These are phyloP conservation scores for Aspergillus phoenicis DNA, from an alignment of 2,329 filamentous ascomycete genomes.

Conservation along the genomic window DNA sequence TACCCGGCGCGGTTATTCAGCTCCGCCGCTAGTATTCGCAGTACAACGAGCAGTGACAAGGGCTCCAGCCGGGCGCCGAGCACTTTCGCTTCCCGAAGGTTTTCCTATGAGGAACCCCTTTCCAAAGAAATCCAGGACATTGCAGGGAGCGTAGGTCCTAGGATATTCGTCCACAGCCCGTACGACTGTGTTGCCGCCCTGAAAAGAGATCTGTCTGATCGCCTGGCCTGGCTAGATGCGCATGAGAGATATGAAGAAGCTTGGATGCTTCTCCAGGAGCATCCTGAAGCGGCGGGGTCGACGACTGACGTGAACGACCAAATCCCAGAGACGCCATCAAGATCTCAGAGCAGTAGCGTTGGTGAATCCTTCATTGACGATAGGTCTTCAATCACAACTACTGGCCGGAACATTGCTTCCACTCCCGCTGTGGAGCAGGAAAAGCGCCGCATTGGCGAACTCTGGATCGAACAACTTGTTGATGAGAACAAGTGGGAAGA, in stretches of 20 bases:
- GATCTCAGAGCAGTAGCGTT: constrained; percentile 50
- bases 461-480: constrained; percentile 88
- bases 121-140: constrained; percentile 51
- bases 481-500: constrained; percentile 71
- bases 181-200: constrained; percentile 95
- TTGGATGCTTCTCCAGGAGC: constrained; percentile 85
- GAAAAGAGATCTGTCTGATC: constrained; percentile 82
- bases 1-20: constrained; percentile 86
- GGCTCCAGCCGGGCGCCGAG: constrained; percentile 53
- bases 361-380: constrained; percentile 75
- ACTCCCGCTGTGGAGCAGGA: constrained; percentile 76
- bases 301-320: constrained; percentile 41
- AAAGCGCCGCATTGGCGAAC: constrained; percentile 85
- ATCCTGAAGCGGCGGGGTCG: constrained; percentile 68
- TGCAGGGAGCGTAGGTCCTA: constrained; percentile 60
- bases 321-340: constrained; percentile 34
- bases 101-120: constrained; percentile 41
- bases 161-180: constrained; percentile 94
- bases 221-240: constrained; percentile 81
- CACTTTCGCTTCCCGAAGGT: constrained; percentile 59
- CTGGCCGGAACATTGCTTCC: constrained; percentile 61
- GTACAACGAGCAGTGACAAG: constrained; percentile 59
- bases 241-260: constrained; percentile 79
- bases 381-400: constrained; percentile 62
- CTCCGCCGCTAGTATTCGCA: constrained; percentile 75